Conservation (phyloP, 108 stramenopile species). For the Schizochytrium sp. region DNA sequence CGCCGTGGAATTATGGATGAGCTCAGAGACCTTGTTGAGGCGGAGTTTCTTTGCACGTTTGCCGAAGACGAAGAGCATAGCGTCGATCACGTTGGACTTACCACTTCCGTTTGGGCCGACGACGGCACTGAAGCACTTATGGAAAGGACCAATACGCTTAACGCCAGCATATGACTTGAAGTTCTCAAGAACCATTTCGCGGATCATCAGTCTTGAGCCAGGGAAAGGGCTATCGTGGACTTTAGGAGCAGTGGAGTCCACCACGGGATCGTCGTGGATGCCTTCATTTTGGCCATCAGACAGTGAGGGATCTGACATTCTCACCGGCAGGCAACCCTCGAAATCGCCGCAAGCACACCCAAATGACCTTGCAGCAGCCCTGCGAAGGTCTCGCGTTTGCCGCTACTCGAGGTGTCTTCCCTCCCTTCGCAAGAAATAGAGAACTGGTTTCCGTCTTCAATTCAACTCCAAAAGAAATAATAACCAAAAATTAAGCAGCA, state of each 20-base stretch:
- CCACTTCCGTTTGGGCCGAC: slow-evolving; percentile 96
- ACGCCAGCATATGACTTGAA: slow-evolving; percentile 97
- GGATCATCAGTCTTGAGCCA: slow-evolving; percentile 61
- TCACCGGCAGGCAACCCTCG: too few relatives aligned
- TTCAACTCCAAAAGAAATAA: too few relatives aligned
- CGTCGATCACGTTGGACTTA: slow-evolving; percentile 98
- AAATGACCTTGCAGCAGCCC: too few relatives aligned
- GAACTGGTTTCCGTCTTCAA: too few relatives aligned
- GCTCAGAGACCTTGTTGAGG: slow-evolving; percentile 93
- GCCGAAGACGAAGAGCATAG: slow-evolving; percentile 99
- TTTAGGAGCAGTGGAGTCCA: not conserved
- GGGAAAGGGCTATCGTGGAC: slow-evolving; percentile 61
- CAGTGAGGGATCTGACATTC: too few relatives aligned
- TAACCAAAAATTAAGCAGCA: too few relatives aligned
- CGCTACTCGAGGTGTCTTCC: too few relatives aligned
- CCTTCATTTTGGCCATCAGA: too few relatives aligned
- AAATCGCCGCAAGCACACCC: too few relatives aligned
- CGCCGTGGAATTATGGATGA: slow-evolving; percentile 88
- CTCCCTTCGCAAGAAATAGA: too few relatives aligned
- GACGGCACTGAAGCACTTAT: slow-evolving; percentile 91
- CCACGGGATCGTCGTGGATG: too few relatives aligned
- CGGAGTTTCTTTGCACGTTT: slow-evolving; percentile 97
- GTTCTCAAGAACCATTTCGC: slow-evolving; percentile 85
- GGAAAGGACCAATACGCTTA: slow-evolving; percentile 80
- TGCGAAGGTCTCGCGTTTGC: too few relatives aligned